A percentile compares a stretch with the other conserved stretches of the same genome.
These are phyloP conservation scores for Colletotrichum sp. DNA, from an alignment of 2,329 filamentous ascomycete species.

Conservation along the genomic window DNA sequence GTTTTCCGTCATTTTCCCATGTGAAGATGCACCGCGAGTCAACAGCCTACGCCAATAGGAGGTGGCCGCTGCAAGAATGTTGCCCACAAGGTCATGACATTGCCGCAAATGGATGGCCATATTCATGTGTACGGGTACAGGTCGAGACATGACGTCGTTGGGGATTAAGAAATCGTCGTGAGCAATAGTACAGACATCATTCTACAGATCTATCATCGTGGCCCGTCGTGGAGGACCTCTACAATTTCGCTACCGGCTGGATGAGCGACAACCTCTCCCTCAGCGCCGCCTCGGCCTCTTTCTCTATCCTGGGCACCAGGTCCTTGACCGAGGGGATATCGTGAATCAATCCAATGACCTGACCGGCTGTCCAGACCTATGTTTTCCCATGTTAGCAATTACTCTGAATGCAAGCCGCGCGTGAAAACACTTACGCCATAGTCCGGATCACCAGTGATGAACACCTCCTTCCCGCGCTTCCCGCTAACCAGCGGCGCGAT, in stretches of 20 bases:
- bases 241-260: slow-evolving; percentile 64
- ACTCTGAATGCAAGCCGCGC: not conserved
- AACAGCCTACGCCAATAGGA: not conserved
- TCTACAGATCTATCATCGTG: not conserved
- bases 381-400: slow-evolving; percentile 10
- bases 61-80: not conserved
- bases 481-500: slow-evolving; percentile 88
- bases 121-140: not conserved
- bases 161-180: not conserved
- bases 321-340: slow-evolving; percentile 79
- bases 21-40: slow-evolving; percentile 17
- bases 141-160: not conserved
- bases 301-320: slow-evolving; percentile 75
- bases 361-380: slow-evolving; percentile 95
- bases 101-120: not conserved
- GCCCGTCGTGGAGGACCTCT: slow-evolving; percentile 24
- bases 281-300: slow-evolving; percentile 73
- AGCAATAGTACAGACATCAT: not conserved
- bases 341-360: slow-evolving; percentile 89
- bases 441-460: slow-evolving; percentile 88
- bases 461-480: slow-evolving; percentile 89
- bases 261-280: slow-evolving; percentile 63
- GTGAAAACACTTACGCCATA: slow-evolving; percentile 71
- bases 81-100: not conserved
- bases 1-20: not conserved